Base-by-base conservation (phyloP, 2,329 filamentous ascomycete genomes). In the Aspergillus neotritici region DNA sequence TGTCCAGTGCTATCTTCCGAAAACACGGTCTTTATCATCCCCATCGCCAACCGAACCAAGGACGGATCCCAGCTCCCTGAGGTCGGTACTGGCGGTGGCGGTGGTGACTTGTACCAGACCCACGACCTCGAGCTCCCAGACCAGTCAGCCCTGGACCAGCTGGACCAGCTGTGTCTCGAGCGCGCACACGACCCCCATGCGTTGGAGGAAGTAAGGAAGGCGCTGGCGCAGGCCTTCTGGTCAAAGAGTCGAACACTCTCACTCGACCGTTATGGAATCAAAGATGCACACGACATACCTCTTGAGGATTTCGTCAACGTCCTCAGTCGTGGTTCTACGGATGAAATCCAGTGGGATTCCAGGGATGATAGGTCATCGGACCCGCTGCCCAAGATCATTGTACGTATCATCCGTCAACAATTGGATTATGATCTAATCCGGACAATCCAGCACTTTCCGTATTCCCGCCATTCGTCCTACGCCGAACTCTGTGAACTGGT, bases 381-480 rank as follows among this genome's bases (percentile, higher is more conserved):
- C 11, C 31, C 39, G 28, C 53, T 62, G 8, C 55, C 62, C n/a
- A 58, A 48, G n/a, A 57, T 48, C 15, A 68, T 69, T 38, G 65
- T 69, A 51, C 46, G 64, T 55, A 16, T 25, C 9, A 17, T 15
- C 3, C 14, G 3, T n/a, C 41, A 28, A 4, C 4, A 7, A 14
- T 16, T 9, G 11, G 10, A 17, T 14, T 7, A 5, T 9, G 3
- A 16, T 34, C 3, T 9, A 16, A 17, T 52, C 57, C 36, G 55
- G 31, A 9, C 4, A 3, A n/a, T 11, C 29, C 34, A 69, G 70
- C 73, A 69, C 14, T 96, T 95, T 52, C 87, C 90, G 0, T 96
- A 90, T 58, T 91, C 91, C 0, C 79, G 91, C 1, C 91, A 97
- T 63, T 94, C 91, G 0, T 94, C 87, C 0, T 91, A 93, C 47